Percentiles rank a stretch among this genome's conserved stretches.
Conservation (phyloP, 495 filamentous ascomycete species). For the Zalerion maritima region DNA sequence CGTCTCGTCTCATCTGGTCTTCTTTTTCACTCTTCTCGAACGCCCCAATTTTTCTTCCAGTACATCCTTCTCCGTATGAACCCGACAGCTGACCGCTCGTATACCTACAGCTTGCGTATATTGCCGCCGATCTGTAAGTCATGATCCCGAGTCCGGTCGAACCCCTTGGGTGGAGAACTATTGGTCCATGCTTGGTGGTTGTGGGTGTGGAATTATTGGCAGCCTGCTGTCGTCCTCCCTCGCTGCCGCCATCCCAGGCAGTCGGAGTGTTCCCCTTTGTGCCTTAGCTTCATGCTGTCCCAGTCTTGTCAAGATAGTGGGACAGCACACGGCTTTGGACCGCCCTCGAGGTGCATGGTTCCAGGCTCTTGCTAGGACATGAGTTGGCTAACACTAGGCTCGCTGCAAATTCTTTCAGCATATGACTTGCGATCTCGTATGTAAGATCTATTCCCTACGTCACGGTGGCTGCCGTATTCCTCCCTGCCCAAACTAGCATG, state of each 20-base stretch:
- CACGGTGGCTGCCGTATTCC: too few relatives aligned
- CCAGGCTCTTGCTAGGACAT: neutral
- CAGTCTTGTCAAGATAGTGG: too few relatives aligned
- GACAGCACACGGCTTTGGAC: too few relatives aligned
- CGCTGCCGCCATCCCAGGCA: conserved; percentile 9
- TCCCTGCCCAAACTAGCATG: too few relatives aligned
- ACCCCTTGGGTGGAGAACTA: conserved; percentile 15
- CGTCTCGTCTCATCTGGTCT: too few relatives aligned
- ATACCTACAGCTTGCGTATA: conserved; percentile 82
- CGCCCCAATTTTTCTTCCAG: too few relatives aligned
- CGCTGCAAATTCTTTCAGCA: conserved; percentile 59
- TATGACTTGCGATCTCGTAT: conserved; percentile 99
- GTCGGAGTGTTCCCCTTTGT: conserved; percentile 4
- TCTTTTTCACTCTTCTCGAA: too few relatives aligned
- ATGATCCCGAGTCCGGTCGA: conserved; percentile 16
- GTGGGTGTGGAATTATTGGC: conserved; percentile 11
- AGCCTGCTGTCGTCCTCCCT: conserved; percentile 6
- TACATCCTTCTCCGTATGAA: conserved; percentile 11
- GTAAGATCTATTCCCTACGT: conserved; percentile 33
- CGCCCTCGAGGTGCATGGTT: conserved; percentile 8
- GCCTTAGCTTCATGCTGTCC: too few relatives aligned
- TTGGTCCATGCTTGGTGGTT: conserved; percentile 13
- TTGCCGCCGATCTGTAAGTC: conserved; percentile 95
- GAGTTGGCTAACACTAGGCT: conserved; percentile 15
- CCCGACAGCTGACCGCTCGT: conserved; percentile 17